Conservation (phyloP, 257 asterid genomes). For the Agastache rugosa region DNA sequence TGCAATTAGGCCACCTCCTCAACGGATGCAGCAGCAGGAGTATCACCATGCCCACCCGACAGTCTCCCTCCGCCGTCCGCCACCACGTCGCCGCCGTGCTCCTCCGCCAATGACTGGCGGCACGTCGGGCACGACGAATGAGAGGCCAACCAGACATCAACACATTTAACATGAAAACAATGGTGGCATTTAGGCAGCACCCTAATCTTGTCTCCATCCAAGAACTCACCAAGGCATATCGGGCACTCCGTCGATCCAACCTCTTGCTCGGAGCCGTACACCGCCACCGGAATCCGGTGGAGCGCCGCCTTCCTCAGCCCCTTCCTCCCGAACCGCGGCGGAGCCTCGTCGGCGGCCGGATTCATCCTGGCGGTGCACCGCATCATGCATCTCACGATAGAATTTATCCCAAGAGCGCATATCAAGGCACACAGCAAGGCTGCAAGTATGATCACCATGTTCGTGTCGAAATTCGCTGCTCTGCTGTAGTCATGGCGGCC, state of each 20-base stretch:
- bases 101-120: slow-evolving; percentile 67
- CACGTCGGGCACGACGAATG: slow-evolving; percentile 84
- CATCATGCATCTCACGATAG: slow-evolving; percentile 59
- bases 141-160: slow-evolving; percentile 74
- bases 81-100: not conserved
- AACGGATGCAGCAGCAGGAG: slow-evolving; percentile 36
- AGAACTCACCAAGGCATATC: slow-evolving; percentile 72
- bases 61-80: slow-evolving; percentile 39
- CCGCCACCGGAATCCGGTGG: slow-evolving; percentile 65
- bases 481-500: slow-evolving; percentile 49
- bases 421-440: slow-evolving; percentile 72
- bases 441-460: slow-evolving; percentile 77
- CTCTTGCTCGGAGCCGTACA: slow-evolving; percentile 50
- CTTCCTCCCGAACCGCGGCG: slow-evolving; percentile 43
- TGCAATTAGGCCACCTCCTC: slow-evolving; percentile 56
- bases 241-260: slow-evolving; percentile 67
- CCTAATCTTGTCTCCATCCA: slow-evolving; percentile 76
- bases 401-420: slow-evolving; percentile 74
- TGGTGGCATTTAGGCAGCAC: slow-evolving; percentile 75
- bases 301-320: slow-evolving; percentile 66
- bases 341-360: slow-evolving; percentile 36
- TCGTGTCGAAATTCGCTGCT: slow-evolving; percentile 64
- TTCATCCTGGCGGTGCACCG: slow-evolving; percentile 55
- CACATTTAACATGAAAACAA: slow-evolving; percentile 74
- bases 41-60: slow-evolving; percentile 41